These are phyloP conservation scores for Penicillium sp. DNA, from an alignment of 2,329 filamentous ascomycete genomes.

Conservation along the genomic window DNA sequence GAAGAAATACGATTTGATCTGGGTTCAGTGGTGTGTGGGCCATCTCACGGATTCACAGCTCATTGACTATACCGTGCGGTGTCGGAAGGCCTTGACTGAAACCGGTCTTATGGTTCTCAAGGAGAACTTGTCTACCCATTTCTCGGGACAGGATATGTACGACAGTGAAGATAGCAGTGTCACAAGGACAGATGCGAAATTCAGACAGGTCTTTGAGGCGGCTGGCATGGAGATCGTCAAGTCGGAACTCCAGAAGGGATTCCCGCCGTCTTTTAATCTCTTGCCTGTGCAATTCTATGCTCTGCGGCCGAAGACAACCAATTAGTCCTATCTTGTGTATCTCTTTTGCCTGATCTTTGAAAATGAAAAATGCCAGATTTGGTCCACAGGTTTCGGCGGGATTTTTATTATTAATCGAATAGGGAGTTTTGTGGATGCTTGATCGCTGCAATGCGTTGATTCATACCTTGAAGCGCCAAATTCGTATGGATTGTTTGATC, in stretches of 20 bases:
- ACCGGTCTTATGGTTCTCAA: slow-evolving; percentile 65
- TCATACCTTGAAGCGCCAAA: too few relatives aligned
- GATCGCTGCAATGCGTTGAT: neutral
- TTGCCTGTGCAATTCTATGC: slow-evolving; percentile 78
- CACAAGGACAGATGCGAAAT: slow-evolving; percentile 72
- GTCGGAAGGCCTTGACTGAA: slow-evolving; percentile 50
- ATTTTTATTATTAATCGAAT: neutral
- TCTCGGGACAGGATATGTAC: slow-evolving; percentile 62
- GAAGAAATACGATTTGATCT: slow-evolving; percentile 72
- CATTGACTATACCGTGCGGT: slow-evolving; percentile 62
- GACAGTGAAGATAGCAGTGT: slow-evolving; percentile 75
- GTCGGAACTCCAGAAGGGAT: slow-evolving; percentile 70
- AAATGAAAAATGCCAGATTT: neutral
- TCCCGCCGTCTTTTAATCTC: slow-evolving; percentile 60
- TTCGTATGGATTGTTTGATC: neutral
- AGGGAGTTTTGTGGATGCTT: neutral
- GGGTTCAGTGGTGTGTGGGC: slow-evolving; percentile 87
- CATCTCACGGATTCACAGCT: slow-evolving; percentile 76
- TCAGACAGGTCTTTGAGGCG: slow-evolving; percentile 64
- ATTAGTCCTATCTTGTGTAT: neutral
- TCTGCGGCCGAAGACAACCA: slow-evolving; percentile 52
- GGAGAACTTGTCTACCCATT: slow-evolving; percentile 68
- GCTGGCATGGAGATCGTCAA: slow-evolving; percentile 67
- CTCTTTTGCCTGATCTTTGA: neutral
- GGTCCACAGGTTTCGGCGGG: neutral